Evolutionary conservation across 2,329 filamentous ascomycete genomes (phyloP), one percentile per base, ranked within the genome.

Genomic region (Grosmannia serpens): DNA sequence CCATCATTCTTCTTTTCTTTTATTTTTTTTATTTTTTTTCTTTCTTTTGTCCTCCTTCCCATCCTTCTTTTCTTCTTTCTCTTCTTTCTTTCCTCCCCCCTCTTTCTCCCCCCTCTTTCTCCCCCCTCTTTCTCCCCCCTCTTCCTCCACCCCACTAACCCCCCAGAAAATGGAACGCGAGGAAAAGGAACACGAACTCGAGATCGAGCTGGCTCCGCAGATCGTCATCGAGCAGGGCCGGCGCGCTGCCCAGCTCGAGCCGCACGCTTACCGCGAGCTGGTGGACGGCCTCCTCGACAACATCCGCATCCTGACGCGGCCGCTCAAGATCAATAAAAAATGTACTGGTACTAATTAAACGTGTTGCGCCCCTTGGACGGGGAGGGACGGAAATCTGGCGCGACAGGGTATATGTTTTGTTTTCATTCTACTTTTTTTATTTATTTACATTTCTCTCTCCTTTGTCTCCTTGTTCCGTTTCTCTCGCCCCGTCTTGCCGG

Each of bases 251-350:
- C 70, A 69, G 6, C 74, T 75, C 2, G 73, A 78, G 58, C 74
- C 76, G 7, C 83, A 85, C 64, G 80, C 78, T 56, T 90, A 87
- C 67, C 77, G 82, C 58, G 79, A 84, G 52, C 71, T 92, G 17
- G 81, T 94, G 3, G 84, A 87, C 61, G 87, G 86, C 1, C 81
- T 94, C 62, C 72, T 92, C 58, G 86, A 91, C 69, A 92, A 94
- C 64, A 75, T 88, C 41, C 77, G 83, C 22, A 75, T 84, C 31
- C 71, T 89, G 6, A 61, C 63, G 26, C 47, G 47, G 15, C 35
- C 35, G 9, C 35, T 38, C 3, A 38, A 38, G 41, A 29, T 44
- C 29, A 15, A 9, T 35, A 15, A n/a, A 22, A 13, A 47, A 22
- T 17, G 53, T 27, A 33, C 10, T 78, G 78, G 17, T 50, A 50